Evolutionary conservation across 2,329 filamentous ascomycete genomes (phyloP).

Genomic region (Nothophaeocryptopus gaeumannii): DNA sequence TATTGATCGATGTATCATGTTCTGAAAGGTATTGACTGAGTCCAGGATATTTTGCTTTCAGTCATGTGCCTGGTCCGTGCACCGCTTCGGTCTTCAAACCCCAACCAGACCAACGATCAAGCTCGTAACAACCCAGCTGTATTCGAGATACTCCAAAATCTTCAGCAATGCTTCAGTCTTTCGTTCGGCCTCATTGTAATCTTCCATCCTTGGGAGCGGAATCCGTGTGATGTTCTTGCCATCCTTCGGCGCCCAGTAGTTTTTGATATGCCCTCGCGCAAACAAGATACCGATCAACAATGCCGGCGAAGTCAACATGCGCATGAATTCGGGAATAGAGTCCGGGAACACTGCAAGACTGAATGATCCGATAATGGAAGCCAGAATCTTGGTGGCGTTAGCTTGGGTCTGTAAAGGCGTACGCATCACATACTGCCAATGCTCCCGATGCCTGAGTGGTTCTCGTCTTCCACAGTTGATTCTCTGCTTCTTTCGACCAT

Average conservation of each 20-base stretch:
- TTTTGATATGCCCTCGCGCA: slow-evolving; percentile 34
- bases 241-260: slow-evolving; percentile 36
- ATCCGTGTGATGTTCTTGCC: slow-evolving; percentile 31
- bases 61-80: background rate
- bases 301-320: slow-evolving; percentile 23
- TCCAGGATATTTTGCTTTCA: background rate
- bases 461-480: slow-evolving; percentile 45
- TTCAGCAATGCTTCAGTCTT: slow-evolving; percentile 34
- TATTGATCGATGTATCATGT: background rate
- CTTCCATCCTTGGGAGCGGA: slow-evolving; percentile 32
- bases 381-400: slow-evolving; percentile 25
- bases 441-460: slow-evolving; percentile 44
- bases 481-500: slow-evolving; percentile 43
- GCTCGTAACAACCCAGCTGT: slow-evolving; percentile 34
- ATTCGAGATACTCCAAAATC: slow-evolving; percentile 36
- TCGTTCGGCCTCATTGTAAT: slow-evolving; percentile 37
- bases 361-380: slow-evolving; percentile 29
- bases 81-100: slow-evolving; percentile 1
- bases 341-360: slow-evolving; percentile 24
- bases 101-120: slow-evolving; percentile 30
- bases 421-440: slow-evolving; percentile 33
- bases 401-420: too few species aligned
- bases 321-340: slow-evolving; percentile 18
- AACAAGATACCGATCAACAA: slow-evolving; percentile 29
- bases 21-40: background rate